A percentile compares a stretch with the other conserved stretches of the same genome.
Conservation (phyloP, 352 stramenopile species). For the Pythium rishiriense region DNA sequence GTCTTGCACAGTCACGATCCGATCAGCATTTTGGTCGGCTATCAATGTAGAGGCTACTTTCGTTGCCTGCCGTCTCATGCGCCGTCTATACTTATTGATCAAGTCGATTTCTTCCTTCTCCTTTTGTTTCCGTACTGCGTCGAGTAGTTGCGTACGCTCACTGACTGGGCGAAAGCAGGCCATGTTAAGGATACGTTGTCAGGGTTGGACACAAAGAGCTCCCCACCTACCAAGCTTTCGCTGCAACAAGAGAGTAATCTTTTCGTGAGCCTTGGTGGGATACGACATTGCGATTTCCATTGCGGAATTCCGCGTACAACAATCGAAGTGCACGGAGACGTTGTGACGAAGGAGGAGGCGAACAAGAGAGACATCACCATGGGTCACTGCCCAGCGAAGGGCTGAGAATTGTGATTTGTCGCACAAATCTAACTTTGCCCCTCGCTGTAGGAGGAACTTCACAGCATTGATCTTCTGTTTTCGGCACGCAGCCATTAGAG, state of each 20-base stretch:
- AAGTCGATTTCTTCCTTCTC: constrained; percentile 37
- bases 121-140: constrained; percentile 33
- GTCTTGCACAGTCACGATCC: not conserved
- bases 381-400: constrained; percentile 48
- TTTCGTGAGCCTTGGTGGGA: constrained; percentile 34
- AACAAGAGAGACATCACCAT: constrained; percentile 38
- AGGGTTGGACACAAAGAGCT: not conserved
- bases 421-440: constrained; percentile 39
- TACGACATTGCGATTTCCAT: constrained; percentile 41
- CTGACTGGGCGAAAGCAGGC: constrained; percentile 25
- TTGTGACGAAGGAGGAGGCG: constrained; percentile 41
- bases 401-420: constrained; percentile 49
- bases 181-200: not conserved
- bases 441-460: constrained; percentile 45
- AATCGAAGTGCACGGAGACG: constrained; percentile 46
- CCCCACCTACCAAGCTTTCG: constrained; percentile 31
- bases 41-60: not conserved
- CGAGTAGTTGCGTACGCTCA: constrained; percentile 36
- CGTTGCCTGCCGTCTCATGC: constrained; percentile 9
- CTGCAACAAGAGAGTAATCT: constrained; percentile 46
- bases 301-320: constrained; percentile 46
- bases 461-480: constrained; percentile 41
- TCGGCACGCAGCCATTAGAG: constrained; percentile 49
- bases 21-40: not conserved
- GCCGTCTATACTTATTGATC: constrained; percentile 27